phyloP scores from a whole-genome alignment of 2,329 filamentous ascomycete genomes.

The Fusarium pseudonygamai region DNA sequence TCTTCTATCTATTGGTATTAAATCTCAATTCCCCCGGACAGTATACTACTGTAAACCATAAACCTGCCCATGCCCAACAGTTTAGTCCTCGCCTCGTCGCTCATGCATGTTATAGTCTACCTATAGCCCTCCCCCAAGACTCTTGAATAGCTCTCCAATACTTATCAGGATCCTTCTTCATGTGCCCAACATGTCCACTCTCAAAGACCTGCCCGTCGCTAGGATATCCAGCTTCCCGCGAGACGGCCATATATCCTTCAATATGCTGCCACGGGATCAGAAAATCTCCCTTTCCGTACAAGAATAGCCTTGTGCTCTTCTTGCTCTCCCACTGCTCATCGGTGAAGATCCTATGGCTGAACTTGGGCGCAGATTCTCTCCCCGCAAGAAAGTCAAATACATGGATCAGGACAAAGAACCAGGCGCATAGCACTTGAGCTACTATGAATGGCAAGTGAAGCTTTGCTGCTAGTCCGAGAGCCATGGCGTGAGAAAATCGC shows the following conservation, averaged over 20 bases:
- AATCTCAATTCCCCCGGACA: no score
- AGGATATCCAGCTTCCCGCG: not conserved
- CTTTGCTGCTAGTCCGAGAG: not conserved
- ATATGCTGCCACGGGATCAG: slow-evolving; percentile 4
- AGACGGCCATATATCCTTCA: not conserved
- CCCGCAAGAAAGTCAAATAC: not conserved
- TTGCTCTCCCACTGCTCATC: slow-evolving; percentile 6
- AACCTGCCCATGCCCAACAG: no score
- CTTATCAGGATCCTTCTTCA: not conserved
- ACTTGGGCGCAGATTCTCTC: not conserved
- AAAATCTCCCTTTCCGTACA: not conserved
- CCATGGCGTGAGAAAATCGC: slow-evolving; percentile 11
- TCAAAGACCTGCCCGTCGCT: not conserved
- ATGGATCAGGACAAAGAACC: not conserved
- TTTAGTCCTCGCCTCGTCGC: accelerated
- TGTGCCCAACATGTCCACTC: slow-evolving; percentile 9
- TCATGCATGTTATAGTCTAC: not conserved
- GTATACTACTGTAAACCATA: no score
- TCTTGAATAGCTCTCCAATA: not conserved
- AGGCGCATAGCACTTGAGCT: accelerated
- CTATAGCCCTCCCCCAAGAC: not conserved
- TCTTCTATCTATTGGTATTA: no score
- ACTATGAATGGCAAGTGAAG: not conserved
- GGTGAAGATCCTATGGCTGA: not conserved
- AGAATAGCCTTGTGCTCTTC: not conserved